Base-by-base conservation (phyloP, 768 basidiomycete genomes). In the Tricholoma sp. region DNA sequence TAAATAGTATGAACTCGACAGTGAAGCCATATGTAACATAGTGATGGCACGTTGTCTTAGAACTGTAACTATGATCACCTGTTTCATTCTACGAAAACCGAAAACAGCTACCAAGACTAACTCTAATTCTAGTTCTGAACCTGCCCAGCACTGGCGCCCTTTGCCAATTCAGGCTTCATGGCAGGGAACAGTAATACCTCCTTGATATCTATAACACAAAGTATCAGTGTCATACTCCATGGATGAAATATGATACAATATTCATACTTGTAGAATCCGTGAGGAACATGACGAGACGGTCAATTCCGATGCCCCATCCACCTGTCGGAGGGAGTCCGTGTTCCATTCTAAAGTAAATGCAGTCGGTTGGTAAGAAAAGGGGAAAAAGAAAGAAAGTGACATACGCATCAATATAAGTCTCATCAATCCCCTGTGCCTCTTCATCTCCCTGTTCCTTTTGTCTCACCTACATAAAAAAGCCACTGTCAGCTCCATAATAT, bases 361-460 rank as follows among this genome's bases (percentile, higher is more conserved):
- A 34, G 34, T 34, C 34, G 34, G 39, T 43, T 9, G 5, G 41
- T 43, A 21, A 4, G 12, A 35, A 37, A 12, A 16, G 35, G 14
- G 35, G 11, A 37, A 16, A 12, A 16, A n/a, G n/a, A n/a, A n/a
- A n/a, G 37, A 39, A n/a, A 39, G 37, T 14, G 8, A 19, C 27
- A 66, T 75, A 94, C 88, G 96, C 95, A 66, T 98, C 88, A 54
- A 98, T 83, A 67, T 90, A 98, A 2, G 90, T 91, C 76, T 98
- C 96, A 61, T 99, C 97, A 55, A 98, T 83, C 5, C 91, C 94
- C 72, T 99, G 97, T 7, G 95, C 96, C 73, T 99, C 97, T 45
- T 99, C 97, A 64, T 99, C 97, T 55, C 97, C 97, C 60, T 87
- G 85, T 56, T 93, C 93, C 85, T 98, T 98, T 76, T 98, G 97